Conservation (phyloP, 2,329 filamentous ascomycete genomes). For the Diaporthe citriasiana region DNA sequence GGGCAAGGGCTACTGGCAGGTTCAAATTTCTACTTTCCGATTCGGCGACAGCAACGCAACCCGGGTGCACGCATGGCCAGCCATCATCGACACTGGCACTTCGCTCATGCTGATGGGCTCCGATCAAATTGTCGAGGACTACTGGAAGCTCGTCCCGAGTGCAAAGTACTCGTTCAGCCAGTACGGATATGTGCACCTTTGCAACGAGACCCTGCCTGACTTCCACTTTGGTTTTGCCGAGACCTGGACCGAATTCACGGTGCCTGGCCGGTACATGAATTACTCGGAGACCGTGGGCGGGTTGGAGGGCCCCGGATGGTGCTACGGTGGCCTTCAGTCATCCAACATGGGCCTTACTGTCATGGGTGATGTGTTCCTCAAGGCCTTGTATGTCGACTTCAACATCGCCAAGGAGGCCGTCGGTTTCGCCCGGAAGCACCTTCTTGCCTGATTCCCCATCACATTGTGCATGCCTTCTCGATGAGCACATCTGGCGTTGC, state of each 20-base stretch:
- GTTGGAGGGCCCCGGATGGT: conserved; percentile 59
- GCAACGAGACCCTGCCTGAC: conserved; percentile 63
- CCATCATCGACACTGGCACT: conserved; percentile 78
- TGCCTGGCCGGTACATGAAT: conserved; percentile 64
- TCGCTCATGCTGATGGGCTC: conserved; percentile 73
- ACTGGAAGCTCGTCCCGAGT: conserved; percentile 69
- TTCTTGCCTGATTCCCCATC: conserved; percentile 45
- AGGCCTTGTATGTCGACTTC: conserved; percentile 82
- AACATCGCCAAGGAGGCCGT: conserved; percentile 65
- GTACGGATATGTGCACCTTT: conserved; percentile 68
- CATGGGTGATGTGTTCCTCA: conserved; percentile 84
- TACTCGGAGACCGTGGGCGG: conserved; percentile 62
- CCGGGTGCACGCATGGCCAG: conserved; percentile 59
- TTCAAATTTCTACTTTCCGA: conserved; percentile 54
- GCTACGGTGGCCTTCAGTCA: conserved; percentile 83
- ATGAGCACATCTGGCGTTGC: not conserved
- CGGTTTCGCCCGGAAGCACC: conserved; percentile 61
- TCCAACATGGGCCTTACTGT: conserved; percentile 68
- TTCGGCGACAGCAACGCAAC: conserved; percentile 51
- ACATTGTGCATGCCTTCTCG: conserved; percentile 7
- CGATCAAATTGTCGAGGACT: conserved; percentile 67
- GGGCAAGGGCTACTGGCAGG: conserved; percentile 62
- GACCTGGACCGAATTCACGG: conserved; percentile 59
- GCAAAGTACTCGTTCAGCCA: conserved; percentile 62
- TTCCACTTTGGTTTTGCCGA: conserved; percentile 64